Evolutionary conservation across 306 rosid genomes (phyloP), one percentile per base, ranked within the genome.

Genomic region (Myrica gale): DNA sequence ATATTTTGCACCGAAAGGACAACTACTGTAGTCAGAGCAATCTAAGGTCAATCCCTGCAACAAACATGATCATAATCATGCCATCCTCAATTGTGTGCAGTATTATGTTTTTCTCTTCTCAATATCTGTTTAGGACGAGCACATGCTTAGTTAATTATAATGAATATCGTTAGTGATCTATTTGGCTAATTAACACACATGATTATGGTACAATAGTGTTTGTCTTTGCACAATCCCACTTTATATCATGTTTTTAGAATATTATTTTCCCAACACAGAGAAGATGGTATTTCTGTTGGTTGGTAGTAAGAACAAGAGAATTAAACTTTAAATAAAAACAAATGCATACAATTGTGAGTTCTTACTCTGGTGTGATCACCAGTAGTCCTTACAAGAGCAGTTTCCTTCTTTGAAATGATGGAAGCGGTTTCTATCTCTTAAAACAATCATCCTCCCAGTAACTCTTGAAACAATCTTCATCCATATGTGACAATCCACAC

Each of bases 381-480:
- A 90, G 67, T 80, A 81, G 70, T 90, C 88, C 76, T 88, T 88
- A 62, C 95, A 90, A 67, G 87, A 86, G 77, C 96, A 90, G 23
- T 56, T 45, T 17, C 92, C 92, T 37, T 75, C 81, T 61, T 53
- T 74, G 72, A 89, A 85, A 87, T 89, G 91, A 68, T 89, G 91
- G 84, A 88, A 88, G 47, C 89, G 81, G 42, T 84, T 84, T 61
- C 87, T 84, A 79, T 90, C 92, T 76, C 92, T 83, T 72, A 88
- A 75, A 56, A 88, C 82, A 74, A 88, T 70, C 52, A 58, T 51
- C 77, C 96, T 86, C 55, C 65, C 76, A 0, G 84, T 85, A 37
- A 85, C 73, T 60, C 50, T 41, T 41, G 89, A 88, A 81, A 88
- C 89, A 68, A 58, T 60, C 81, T 84, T 90, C 80, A 90, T 81